Conservation (phyloP, 2,329 filamentous ascomycete genomes). For the Gaeumannomyces tritici region DNA sequence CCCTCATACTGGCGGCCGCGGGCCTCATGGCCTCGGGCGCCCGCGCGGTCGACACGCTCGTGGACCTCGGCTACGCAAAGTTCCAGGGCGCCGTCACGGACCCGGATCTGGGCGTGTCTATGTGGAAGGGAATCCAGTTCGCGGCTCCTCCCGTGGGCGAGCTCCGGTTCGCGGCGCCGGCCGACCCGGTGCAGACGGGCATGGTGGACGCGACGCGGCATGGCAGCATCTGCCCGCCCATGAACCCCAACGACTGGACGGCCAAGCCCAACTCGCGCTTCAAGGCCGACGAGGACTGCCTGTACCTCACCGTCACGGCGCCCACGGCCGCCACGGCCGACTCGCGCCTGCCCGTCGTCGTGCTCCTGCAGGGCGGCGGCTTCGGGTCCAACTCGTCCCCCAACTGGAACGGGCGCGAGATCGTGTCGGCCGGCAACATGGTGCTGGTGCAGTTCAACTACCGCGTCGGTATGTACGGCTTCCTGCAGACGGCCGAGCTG, state of each 20-base stretch:
- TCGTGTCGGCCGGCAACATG: conserved; percentile 33
- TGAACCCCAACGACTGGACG: conserved; percentile 13
- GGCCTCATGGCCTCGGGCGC: neutral
- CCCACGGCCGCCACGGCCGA: conserved; percentile 38
- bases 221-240: conserved; percentile 15
- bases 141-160: conserved; percentile 58
- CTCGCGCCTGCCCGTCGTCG: conserved; percentile 28
- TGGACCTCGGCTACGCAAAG: conserved; percentile 57
- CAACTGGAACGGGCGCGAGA: conserved; percentile 46
- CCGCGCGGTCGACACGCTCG: conserved; percentile 20
- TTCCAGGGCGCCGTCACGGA: conserved; percentile 48
- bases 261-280: conserved; percentile 15
- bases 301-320: conserved; percentile 57
- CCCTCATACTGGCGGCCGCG: conserved; percentile 2
- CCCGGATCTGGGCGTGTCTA: conserved; percentile 43
- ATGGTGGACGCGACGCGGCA: conserved; percentile 35
- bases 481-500: neutral
- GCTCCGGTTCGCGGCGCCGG: conserved; percentile 57
- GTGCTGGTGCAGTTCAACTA: conserved; percentile 63
- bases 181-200: conserved; percentile 42
- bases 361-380: conserved; percentile 37
- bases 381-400: conserved; percentile 33
- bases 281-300: conserved; percentile 51
- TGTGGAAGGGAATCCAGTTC: conserved; percentile 70
- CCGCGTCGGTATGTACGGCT: neutral